Evolutionary conservation across 768 basidiomycete genomes (phyloP), one percentile per base, ranked within the genome.

Genomic region (Suillus americanus): DNA sequence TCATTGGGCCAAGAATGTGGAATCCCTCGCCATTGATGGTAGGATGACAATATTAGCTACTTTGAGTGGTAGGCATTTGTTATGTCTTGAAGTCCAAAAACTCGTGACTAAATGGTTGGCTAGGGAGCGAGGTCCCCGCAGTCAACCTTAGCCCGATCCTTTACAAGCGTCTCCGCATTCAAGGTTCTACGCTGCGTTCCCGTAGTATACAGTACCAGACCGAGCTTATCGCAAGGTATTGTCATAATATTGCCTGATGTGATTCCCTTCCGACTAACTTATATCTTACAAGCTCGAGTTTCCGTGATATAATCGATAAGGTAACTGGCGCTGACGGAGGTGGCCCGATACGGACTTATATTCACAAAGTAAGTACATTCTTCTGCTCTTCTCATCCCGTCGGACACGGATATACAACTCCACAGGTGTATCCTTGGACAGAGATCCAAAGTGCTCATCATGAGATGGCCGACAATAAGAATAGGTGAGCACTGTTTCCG

Each of bases 131-230:
- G 20, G 82, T 88, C 18, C 74, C 83, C 16, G 77, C 77, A 14
- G 78, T 87, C 64, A 82, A 89, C 73, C 78, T 97, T 53, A 70
- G 70, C 6, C 88, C 87, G 12, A 85, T 97, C 62, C 79, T 97
- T 64, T 88, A 81, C 75, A 98, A 96, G 79, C 88, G 95, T 20
- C 85, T 97, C 60, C 87, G 89, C 33, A 89, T 98, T 60, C 89
- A 94, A 75, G 95, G 95, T 25, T 92, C 93, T 25, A 97, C 94
- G 2, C 79, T 97, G 37, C 87, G 95, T 28, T 86, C 89, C 37
- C 86, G 93, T 53, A 83, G 86, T 30, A 70, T 81, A n/a, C 79
- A 83, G 66, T 97, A 97, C 75, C 94, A 97, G 75, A 81, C 84
- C 4, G 83, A 90, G 25, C 80, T 97, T 57, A 83, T 92, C 63